These are phyloP conservation scores for Cladorrhinum sp. DNA, from an alignment of 2,329 filamentous ascomycete species.

Conservation along the genomic window DNA sequence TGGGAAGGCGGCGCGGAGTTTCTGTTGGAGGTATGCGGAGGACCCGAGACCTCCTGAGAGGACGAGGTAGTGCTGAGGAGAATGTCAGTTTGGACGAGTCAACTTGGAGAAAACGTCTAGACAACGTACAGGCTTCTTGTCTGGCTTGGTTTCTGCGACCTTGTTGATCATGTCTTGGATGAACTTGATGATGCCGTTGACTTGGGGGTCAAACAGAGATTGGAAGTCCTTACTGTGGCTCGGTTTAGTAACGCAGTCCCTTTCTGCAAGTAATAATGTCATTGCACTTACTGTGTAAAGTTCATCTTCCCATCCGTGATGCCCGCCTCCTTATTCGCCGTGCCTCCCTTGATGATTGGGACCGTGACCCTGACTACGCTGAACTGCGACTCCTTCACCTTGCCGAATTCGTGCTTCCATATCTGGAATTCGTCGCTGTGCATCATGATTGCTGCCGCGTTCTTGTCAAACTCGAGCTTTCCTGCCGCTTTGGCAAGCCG, in stretches of 20 bases:
- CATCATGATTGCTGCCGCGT: neutral
- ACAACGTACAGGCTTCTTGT: neutral
- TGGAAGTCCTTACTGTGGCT: neutral
- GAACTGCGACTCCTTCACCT: neutral
- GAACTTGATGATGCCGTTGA: neutral
- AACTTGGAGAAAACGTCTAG: neutral
- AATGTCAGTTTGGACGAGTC: neutral
- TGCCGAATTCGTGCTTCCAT: constrained; percentile 4
- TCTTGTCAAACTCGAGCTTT: neutral
- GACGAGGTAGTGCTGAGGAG: neutral
- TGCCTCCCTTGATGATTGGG: neutral
- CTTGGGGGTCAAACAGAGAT: neutral
- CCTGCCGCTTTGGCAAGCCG: neutral
- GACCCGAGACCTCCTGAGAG: neutral
- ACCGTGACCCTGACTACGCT: neutral
- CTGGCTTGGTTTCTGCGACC: neutral
- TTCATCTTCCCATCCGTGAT: constrained; percentile 7
- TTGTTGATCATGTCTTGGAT: neutral
- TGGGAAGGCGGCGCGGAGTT: neutral
- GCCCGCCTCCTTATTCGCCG: neutral
- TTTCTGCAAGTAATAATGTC: neutral
- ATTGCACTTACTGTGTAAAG: constrained; percentile 1
- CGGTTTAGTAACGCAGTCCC: neutral
- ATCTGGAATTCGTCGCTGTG: constrained; percentile 4
- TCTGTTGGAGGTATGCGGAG: constrained; percentile 1